phyloP scores from a whole-genome alignment of 2,329 filamentous ascomycete species.

The Neofusicoccum parvum region DNA sequence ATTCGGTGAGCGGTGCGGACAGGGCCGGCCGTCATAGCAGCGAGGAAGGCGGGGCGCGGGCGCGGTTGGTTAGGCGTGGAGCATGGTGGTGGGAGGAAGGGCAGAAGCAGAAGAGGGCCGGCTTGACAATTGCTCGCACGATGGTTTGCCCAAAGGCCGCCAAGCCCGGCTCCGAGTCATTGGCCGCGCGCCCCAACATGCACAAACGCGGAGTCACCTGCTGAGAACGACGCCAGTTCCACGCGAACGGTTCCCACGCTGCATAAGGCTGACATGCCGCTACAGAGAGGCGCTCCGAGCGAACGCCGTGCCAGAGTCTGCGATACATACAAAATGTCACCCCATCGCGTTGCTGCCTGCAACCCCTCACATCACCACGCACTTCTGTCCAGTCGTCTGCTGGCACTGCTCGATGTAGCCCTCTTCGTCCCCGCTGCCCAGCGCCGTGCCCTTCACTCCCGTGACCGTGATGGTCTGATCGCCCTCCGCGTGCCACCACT shows the following conservation, averaged over 20 bases:
- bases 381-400: slow-evolving; percentile 38
- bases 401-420: slow-evolving; percentile 72
- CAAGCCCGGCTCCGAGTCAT: slow-evolving; percentile 1
- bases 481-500: slow-evolving; percentile 92
- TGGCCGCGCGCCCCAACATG: background rate
- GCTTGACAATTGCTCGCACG: slow-evolving; percentile 14
- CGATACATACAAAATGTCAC: background rate
- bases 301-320: background rate
- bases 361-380: slow-evolving; percentile 44
- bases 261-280: slow-evolving; percentile 11
- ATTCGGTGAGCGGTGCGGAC: background rate
- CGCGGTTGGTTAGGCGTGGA: background rate
- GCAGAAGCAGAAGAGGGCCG: background rate
- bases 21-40: slow-evolving; percentile 18
- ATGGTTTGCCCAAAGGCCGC: slow-evolving; percentile 3
- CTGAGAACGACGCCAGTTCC: background rate
- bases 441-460: slow-evolving; percentile 64
- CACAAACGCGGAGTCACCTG: slow-evolving; percentile 21
- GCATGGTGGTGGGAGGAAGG: background rate
- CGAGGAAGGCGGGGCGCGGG: background rate
- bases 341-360: background rate
- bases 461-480: slow-evolving; percentile 77
- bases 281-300: background rate
- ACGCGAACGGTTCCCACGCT: background rate
- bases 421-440: slow-evolving; percentile 67